Base-by-base conservation (phyloP, 768 basidiomycete species). In the Amanita pseudoporphyria region DNA sequence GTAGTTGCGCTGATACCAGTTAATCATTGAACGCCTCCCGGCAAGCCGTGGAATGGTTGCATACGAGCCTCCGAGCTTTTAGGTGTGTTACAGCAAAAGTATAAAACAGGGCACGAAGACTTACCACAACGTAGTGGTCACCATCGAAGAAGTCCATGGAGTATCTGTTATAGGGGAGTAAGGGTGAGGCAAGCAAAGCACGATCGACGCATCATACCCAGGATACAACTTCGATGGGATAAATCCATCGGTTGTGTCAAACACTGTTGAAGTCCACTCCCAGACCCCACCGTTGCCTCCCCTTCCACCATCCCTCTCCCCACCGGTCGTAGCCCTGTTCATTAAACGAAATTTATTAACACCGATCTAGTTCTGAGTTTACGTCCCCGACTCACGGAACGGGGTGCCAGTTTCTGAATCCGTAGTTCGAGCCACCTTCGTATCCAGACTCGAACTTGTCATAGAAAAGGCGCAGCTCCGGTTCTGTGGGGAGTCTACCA, bases 201-300 rank as follows among this genome's bases (percentile, higher is more conserved):
- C 3, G 13, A 6, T 28, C 38, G 52, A 18, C 3, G 31, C 30
- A 22, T 13, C 68, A 54, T 69, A 93, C 71, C 91, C 96, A 21
- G 96, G 96, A 63, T 98, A 99, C 43, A 95, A 60, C 31, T 64
- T 64, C 1, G 88, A 92, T 7, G 81, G 71, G 39, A 71, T 71
- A 61, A 84, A 99, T 0, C 90, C 93, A 2, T 89, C 81, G 53
- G 79, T 71, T 22, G 69, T 71, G 18, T 81, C 82, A 39, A 94
- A 76, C 24, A 74, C 56, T 13, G 92, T 93, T 16, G 84, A 85
- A 0, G 95, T 96, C 94, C 94, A 98, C 69, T 97, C 93, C 93
- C 95, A 99, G 13, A 96, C 85, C 5, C 96, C 96, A 6, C 96
- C 96, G 56, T 99, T 97, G 54, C 81, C 79, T 9, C 88, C 86